Evolutionary conservation across 805 yeast genomes (phyloP), one percentile per base, ranked within the genome.

Genomic region (Sporopachydermia lactativora): DNA sequence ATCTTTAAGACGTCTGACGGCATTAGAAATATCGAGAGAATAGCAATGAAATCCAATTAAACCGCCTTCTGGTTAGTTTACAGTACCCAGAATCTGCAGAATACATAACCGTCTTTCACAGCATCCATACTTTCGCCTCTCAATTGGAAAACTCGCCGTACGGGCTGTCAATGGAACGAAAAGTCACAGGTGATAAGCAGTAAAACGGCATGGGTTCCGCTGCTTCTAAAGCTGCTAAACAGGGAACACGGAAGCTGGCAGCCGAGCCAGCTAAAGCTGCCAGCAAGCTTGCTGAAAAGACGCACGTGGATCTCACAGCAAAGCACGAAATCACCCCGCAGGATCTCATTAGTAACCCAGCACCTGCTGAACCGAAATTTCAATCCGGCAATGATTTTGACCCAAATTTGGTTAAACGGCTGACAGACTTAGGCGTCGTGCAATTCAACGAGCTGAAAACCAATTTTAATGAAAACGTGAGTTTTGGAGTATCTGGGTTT

Each of bases 151-250:
- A n/a, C n/a, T n/a, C n/a, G n/a, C n/a, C n/a, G n/a, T n/a, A n/a
- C n/a, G n/a, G n/a, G n/a, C n/a, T n/a, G n/a, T n/a, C n/a, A n/a
- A n/a, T n/a, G n/a, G n/a, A n/a, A n/a, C n/a, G n/a, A n/a, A n/a
- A n/a, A n/a, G n/a, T n/a, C n/a, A n/a, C n/a, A n/a, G n/a, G n/a
- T n/a, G n/a, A n/a, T n/a, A n/a, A n/a, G n/a, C n/a, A n/a, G n/a
- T n/a, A n/a, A n/a, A n/a, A n/a, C n/a, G n/a, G n/a, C n/a, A 24
- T 24, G 31, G 31, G 31, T 24, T 24, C 31, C 8, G n/a, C 13
- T n/a, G 31, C 31, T 24, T 24, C 31, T 24, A 24, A 24, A n/a
- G 31, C 31, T 8, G 31, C 31, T n/a, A 24, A 24, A 24, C 31
- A 24, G n/a, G n/a, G 13, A 24, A n/a, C 13, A n/a, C 31, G 31